Base-by-base conservation (phyloP, 1,284 basidiomycete species). In the Ustilago sp. region DNA sequence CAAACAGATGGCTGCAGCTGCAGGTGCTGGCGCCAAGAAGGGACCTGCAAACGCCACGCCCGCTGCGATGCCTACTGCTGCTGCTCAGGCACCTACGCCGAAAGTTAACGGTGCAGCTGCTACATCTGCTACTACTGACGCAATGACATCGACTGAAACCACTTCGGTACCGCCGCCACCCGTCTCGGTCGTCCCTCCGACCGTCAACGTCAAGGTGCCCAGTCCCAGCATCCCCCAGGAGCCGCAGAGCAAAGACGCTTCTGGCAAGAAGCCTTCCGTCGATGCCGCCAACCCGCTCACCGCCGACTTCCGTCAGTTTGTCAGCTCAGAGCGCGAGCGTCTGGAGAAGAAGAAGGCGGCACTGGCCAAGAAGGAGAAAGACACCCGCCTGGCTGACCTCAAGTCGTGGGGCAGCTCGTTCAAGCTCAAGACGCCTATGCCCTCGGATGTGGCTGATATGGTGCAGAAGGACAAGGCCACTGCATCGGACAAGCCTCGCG, bases 361-460 rank as follows among this genome's bases (percentile, higher is more conserved):
- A 19, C 88, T 96, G 56, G 90, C 92, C 65, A 96, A 95, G 89
- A 93, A 90, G 83, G 96, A 98, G 86, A 94, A 94, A 91, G 93
- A 95, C 85, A 94, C 93, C 83, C 91, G 92, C 62, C 91, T 98
- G 88, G 92, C 94, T 12, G 95, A 98, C 58, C 88, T 98, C 57
- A 90, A 94, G 85, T 93, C 93, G 87, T 99, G 98, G 88, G 94
- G 93, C 79, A 90, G 93, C 85, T 92, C 88, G 76, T 99, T 99
- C 91, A 97, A 96, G 93, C 91, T 97, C 60, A 95, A 95, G 84
- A 92, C 94, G 84, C 93, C 94, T 8, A 93, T 98, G 77, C 95
- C 94, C 12, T 93, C 94, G 53, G 96, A 98, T 86, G 90, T 98
- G 60, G 92, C 97, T n/a, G 90, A 92, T 5, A 94, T 74, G 64